phyloP scores from a whole-genome alignment of 352 stramenopile species.

The Elongisporangium undulatum region DNA sequence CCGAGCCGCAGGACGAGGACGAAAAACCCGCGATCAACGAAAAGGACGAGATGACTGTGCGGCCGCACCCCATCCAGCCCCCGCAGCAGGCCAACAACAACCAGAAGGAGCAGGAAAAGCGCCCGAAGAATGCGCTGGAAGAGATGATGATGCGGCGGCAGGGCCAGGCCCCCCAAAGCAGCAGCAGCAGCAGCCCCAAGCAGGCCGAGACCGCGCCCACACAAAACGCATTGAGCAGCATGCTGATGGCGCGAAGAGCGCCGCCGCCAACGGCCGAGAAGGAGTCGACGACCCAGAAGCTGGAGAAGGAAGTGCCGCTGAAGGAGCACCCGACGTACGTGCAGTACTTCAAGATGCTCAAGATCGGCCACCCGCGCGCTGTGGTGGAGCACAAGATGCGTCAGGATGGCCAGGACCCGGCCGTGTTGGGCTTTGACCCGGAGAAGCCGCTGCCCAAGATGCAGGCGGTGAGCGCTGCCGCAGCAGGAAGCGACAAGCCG shows the following conservation, averaged over 20 bases:
- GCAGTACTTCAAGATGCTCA: constrained; percentile 84
- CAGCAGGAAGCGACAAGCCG: constrained; percentile 2
- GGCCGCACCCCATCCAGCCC: neutral
- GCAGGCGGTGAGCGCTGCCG: neutral
- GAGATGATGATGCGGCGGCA: neutral
- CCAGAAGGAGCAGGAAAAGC: neutral
- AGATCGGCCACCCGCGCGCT: constrained; percentile 55
- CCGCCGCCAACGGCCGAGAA: constrained; percentile 3
- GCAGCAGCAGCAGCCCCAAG: neutral
- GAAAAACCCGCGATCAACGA: neutral
- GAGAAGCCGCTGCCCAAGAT: constrained; percentile 33
- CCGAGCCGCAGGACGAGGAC: neutral
- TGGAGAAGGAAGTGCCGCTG: constrained; percentile 28
- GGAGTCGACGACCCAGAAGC: constrained; percentile 3
- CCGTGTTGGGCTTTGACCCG: constrained; percentile 61
- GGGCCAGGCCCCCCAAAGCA: too few species aligned
- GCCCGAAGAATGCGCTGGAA: neutral
- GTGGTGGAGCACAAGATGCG: constrained; percentile 81
- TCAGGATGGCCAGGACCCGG: constrained; percentile 52
- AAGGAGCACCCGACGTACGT: constrained; percentile 67
- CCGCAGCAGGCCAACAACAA: neutral
- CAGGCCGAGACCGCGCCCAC: neutral
- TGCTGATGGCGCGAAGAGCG: neutral
- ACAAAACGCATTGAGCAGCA: neutral
- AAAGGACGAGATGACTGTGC: neutral